Conservation (phyloP, 2,329 filamentous ascomycete species). For the Neonectria coccinea region DNA sequence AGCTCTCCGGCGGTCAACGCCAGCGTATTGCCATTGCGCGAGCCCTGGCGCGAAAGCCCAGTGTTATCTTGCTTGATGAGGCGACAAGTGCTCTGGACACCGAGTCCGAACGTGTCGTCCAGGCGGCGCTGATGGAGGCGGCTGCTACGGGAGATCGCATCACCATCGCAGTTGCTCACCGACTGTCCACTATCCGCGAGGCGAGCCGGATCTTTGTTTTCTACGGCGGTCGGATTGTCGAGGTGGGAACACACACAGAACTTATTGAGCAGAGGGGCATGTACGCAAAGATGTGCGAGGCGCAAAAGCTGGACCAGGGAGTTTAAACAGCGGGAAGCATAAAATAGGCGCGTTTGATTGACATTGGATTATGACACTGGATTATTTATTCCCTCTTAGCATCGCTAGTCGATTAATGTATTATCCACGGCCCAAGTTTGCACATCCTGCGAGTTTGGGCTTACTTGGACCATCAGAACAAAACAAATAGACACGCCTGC, state of each 20-base stretch:
- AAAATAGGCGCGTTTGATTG: not conserved
- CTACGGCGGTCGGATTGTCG: slow-evolving; percentile 9
- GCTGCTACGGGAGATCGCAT: slow-evolving; percentile 44
- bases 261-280: not conserved
- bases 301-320: slow-evolving; percentile 6
- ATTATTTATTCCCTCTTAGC: too few species aligned
- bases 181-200: slow-evolving; percentile 57
- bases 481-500: too few species aligned
- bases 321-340: not conserved
- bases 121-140: slow-evolving; percentile 64
- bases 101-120: slow-evolving; percentile 68
- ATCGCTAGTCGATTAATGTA: not conserved
- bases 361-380: too few species aligned
- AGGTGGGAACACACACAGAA: slow-evolving; percentile 18
- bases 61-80: slow-evolving; percentile 63
- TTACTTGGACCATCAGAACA: too few species aligned
- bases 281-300: slow-evolving; percentile 3
- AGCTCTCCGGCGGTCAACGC: slow-evolving; percentile 76
- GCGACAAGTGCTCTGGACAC: slow-evolving; percentile 71
- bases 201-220: slow-evolving; percentile 54
- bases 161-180: slow-evolving; percentile 56
- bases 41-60: slow-evolving; percentile 72
- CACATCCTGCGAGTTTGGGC: too few species aligned
- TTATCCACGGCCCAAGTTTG: too few species aligned
- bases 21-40: slow-evolving; percentile 78